These are phyloP conservation scores for Verbena officinalis DNA, from an alignment of 257 asterid genomes.

Conservation along the genomic window DNA sequence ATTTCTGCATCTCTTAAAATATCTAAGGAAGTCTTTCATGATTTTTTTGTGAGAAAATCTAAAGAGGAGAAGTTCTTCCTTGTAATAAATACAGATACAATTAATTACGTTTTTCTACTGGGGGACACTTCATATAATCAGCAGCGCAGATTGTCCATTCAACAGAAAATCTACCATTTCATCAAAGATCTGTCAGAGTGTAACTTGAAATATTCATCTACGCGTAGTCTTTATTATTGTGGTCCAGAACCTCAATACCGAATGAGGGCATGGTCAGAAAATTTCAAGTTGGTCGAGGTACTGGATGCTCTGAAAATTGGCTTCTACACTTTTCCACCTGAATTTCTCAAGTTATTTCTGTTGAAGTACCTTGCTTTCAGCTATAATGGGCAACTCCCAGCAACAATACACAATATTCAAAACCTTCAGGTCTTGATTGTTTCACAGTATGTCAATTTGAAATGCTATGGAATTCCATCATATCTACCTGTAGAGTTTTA, in stretches of 20 bases:
- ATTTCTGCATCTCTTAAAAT: background rate
- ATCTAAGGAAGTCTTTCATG: slow-evolving; percentile 2
- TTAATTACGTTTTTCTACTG: background rate
- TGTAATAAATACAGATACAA: background rate
- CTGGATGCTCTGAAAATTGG: slow-evolving; percentile 5
- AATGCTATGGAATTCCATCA: background rate
- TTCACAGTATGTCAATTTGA: background rate
- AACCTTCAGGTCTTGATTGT: slow-evolving; percentile 25
- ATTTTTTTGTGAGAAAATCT: background rate
- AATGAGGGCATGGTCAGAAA: background rate
- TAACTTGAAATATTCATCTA: background rate
- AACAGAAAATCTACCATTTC: background rate
- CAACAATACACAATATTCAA: slow-evolving; percentile 16
- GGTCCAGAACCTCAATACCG: background rate
- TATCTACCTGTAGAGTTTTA: slow-evolving; percentile 19
- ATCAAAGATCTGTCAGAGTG: background rate
- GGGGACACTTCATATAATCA: background rate
- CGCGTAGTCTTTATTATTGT: slow-evolving; percentile 16
- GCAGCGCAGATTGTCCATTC: slow-evolving; percentile 22
- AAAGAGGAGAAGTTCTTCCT: slow-evolving; percentile 21
- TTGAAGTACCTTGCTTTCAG: slow-evolving; percentile 32
- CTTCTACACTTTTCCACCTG: slow-evolving; percentile 7
- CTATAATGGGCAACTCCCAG: background rate
- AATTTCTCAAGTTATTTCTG: slow-evolving; percentile 5
- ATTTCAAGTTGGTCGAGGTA: slow-evolving; percentile 19